These are phyloP conservation scores for Pythium inflatum DNA, from an alignment of 352 stramenopile species.

Conservation along the genomic window DNA sequence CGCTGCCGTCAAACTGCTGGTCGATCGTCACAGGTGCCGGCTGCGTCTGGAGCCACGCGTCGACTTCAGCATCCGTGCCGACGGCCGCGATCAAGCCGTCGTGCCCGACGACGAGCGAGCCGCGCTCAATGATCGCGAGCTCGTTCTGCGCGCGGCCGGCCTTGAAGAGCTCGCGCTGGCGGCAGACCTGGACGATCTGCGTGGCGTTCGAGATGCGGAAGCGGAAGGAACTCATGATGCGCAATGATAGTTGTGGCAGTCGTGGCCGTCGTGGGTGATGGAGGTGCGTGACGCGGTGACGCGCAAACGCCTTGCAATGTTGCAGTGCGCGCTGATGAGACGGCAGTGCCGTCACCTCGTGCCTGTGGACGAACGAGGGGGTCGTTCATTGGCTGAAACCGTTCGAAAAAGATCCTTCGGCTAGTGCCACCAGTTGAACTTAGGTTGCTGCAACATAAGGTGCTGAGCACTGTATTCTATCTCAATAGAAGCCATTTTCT, in stretches of 20 bases:
- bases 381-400: slow-evolving; percentile 20
- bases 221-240: slow-evolving; percentile 73
- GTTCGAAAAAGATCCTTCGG: slow-evolving; percentile 27
- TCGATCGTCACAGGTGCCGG: slow-evolving; percentile 73
- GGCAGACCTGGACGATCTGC: slow-evolving; percentile 80
- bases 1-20: slow-evolving; percentile 67
- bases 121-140: slow-evolving; percentile 60
- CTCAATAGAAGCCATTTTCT: slow-evolving; percentile 10
- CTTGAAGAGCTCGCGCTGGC: slow-evolving; percentile 66
- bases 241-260: background rate
- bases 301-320: slow-evolving; percentile 8
- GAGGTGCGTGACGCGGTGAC: background rate
- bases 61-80: slow-evolving; percentile 57
- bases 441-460: slow-evolving; percentile 29
- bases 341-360: slow-evolving; percentile 2
- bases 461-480: background rate
- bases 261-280: slow-evolving; percentile 11
- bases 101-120: slow-evolving; percentile 60
- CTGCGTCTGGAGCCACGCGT: slow-evolving; percentile 56
- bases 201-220: slow-evolving; percentile 64
- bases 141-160: slow-evolving; percentile 62
- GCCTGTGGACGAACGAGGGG: slow-evolving; percentile 17
- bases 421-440: slow-evolving; percentile 34
- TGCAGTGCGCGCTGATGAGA: slow-evolving; percentile 25
- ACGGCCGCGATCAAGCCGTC: slow-evolving; percentile 67